phyloP scores from a whole-genome alignment of 2,329 filamentous ascomycete genomes.

The Aureobasidium melanogenum region DNA sequence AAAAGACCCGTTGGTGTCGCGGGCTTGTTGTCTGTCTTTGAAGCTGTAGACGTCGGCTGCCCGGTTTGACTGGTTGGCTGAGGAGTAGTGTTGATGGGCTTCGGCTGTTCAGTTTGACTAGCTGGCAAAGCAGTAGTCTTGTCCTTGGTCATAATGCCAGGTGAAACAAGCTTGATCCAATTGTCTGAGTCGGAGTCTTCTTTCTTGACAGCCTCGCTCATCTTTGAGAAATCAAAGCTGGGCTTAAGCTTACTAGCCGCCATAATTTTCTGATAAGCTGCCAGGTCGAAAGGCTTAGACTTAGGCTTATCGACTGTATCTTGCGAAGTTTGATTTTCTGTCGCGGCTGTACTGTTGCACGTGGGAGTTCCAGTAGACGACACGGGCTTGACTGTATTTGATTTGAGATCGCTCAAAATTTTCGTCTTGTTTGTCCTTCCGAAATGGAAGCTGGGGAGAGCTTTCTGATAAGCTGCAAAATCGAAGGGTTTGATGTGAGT shows the following conservation, averaged over 20 bases:
- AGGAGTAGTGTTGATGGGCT: neutral
- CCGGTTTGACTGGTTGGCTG: neutral
- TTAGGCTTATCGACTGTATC: neutral
- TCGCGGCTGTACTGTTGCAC: neutral
- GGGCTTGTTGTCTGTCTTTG: neutral
- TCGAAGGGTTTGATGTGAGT: no score
- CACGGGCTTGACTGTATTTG: no score
- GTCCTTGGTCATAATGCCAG: no score
- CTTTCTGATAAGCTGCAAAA: neutral
- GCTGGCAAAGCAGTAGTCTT: no score
- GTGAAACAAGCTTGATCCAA: no score
- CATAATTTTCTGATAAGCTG: neutral
- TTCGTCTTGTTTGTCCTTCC: no score
- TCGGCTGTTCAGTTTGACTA: neutral
- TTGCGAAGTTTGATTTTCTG: neutral
- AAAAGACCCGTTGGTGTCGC: neutral
- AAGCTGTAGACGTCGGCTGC: neutral
- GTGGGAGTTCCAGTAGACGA: no score
- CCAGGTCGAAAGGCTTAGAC: neutral
- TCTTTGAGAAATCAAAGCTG: no score
- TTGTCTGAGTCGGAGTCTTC: neutral
- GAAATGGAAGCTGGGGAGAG: no score
- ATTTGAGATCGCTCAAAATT: no score
- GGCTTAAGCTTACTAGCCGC: neutral
- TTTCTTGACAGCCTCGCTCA: neutral